These are phyloP conservation scores for Ciborinia camelliae DNA, from an alignment of 2,329 filamentous ascomycete genomes.

Conservation along the genomic window DNA sequence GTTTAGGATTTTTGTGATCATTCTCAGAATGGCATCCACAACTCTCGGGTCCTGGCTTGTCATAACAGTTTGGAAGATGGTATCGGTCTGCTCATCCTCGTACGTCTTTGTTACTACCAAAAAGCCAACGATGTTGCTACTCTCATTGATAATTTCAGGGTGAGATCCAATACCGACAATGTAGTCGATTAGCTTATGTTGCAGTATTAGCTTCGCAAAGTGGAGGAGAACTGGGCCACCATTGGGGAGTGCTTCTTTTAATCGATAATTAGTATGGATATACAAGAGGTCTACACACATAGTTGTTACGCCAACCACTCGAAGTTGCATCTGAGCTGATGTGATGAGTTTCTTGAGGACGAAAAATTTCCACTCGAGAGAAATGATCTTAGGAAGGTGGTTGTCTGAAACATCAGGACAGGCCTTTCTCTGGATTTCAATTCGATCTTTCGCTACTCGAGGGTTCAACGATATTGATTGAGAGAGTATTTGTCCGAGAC, in stretches of 20 bases:
- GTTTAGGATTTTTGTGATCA: conserved; percentile 51
- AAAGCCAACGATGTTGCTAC: conserved; percentile 82
- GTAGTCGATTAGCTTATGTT: conserved; percentile 75
- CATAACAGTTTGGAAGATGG: conserved; percentile 79
- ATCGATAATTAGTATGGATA: conserved; percentile 55
- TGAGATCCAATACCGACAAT: conserved; percentile 89
- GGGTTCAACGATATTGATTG: conserved; percentile 38
- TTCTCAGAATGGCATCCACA: conserved; percentile 72
- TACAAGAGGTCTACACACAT: conserved; percentile 69
- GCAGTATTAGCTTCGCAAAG: conserved; percentile 65
- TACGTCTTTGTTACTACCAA: conserved; percentile 77
- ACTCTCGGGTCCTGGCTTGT: conserved; percentile 80
- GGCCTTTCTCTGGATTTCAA: conserved; percentile 33
- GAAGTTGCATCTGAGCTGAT: conserved; percentile 86
- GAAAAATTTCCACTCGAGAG: conserved; percentile 61
- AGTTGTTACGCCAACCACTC: conserved; percentile 71
- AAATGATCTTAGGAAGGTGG: conserved; percentile 30
- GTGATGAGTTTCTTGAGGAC: conserved; percentile 69
- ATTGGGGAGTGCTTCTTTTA: conserved; percentile 36
- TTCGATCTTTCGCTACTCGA: conserved; percentile 23
- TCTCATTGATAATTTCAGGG: conserved; percentile 79
- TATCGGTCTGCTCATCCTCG: conserved; percentile 66
- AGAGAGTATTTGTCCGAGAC: conserved; percentile 46
- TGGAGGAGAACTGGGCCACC: conserved; percentile 59
- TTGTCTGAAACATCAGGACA: conserved; percentile 29